These are phyloP conservation scores for Microbotryomycetes sp. DNA, from an alignment of 1,284 basidiomycete species.

Conservation along the genomic window DNA sequence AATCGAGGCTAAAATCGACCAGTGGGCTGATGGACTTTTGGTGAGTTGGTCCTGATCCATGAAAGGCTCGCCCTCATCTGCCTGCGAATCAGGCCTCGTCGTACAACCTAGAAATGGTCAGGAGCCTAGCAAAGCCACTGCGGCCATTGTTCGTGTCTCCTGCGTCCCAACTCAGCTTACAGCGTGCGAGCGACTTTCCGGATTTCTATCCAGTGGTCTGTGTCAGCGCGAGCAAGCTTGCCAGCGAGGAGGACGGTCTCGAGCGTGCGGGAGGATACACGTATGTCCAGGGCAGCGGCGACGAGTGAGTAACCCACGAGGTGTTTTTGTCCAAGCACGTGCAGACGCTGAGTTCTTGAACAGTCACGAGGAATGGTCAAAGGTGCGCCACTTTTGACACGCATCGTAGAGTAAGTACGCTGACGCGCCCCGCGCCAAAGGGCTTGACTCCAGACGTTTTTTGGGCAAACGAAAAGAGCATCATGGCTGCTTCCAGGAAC, in stretches of 20 bases:
- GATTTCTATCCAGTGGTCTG: conserved; percentile 62
- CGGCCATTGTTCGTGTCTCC: conserved; percentile 64
- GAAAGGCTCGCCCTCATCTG: neutral
- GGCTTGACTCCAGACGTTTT: conserved; percentile 65
- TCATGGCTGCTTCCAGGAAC: conserved; percentile 50
- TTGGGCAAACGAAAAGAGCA: conserved; percentile 53
- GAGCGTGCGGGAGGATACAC: conserved; percentile 59
- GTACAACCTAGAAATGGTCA: conserved; percentile 37
- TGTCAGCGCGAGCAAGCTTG: conserved; percentile 64
- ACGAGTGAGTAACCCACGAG: conserved; percentile 5
- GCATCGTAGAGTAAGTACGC: neutral
- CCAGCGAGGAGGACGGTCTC: conserved; percentile 47
- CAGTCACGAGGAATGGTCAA: conserved; percentile 35
- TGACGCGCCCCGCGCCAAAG: conserved; percentile 37
- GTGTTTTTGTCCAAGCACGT: neutral
- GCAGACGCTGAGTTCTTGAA: too few species aligned
- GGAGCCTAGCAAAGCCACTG: conserved; percentile 49
- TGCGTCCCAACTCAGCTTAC: conserved; percentile 40
- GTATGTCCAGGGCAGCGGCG: conserved; percentile 78
- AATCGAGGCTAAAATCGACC: conserved; percentile 56
- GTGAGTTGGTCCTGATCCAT: conserved; percentile 42
- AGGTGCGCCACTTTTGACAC: conserved; percentile 46
- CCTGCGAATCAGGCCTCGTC: conserved; percentile 16
- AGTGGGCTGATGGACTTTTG: conserved; percentile 57
- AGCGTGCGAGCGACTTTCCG: conserved; percentile 7